Base-by-base conservation (phyloP, 768 basidiomycete genomes). In the Leucosporidium scottii region DNA sequence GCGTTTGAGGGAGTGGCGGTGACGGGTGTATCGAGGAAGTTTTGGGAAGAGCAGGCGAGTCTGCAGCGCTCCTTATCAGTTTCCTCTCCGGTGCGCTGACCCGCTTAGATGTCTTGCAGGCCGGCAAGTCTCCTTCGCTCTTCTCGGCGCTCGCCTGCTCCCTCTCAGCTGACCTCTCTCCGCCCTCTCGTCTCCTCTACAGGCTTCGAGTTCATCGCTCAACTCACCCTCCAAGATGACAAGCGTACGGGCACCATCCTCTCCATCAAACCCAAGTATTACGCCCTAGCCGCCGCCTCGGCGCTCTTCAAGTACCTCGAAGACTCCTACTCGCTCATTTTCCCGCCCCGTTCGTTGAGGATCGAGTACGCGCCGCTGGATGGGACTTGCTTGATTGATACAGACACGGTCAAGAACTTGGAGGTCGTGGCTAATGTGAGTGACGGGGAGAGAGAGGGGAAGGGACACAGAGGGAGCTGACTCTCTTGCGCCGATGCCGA, bases 301-400 rank as follows among this genome's bases (percentile, higher is more conserved):
- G 93, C 93, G 0, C 80, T 97, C 21, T 92, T 97, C 82, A 91
- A 91, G 77, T 85, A 90, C 73, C 83, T 87, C 27, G 90, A 93
- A 75, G 78, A 79, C 3, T 83, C 84, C 59, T 78, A 88, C 61
- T 88, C 89, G 70, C 84, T 83, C 0, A 83, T 85, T 20, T 97
- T 89, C 76, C 82, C 89, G 1, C 71, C 73, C 3, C 64, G 69
- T 17, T 74, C 71, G 23, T 64, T 80, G 20, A 66, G 70, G 13
- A 78, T 81, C 64, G 59, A 58, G 12, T 76, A 74, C 56, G 53
- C 39, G 1, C 58, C 69, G 3, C 66, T 75, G 34, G 74, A 76
- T 30, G 75, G 93, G 0, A 93, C 91, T 0, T 90, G 97, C 88
- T 84, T 96, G 83, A 88, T 99, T 70, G 96, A 98, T 75, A 83